These are phyloP conservation scores for Citrus hindsii DNA, from an alignment of 345 rosid genomes.

Conservation along the genomic window DNA sequence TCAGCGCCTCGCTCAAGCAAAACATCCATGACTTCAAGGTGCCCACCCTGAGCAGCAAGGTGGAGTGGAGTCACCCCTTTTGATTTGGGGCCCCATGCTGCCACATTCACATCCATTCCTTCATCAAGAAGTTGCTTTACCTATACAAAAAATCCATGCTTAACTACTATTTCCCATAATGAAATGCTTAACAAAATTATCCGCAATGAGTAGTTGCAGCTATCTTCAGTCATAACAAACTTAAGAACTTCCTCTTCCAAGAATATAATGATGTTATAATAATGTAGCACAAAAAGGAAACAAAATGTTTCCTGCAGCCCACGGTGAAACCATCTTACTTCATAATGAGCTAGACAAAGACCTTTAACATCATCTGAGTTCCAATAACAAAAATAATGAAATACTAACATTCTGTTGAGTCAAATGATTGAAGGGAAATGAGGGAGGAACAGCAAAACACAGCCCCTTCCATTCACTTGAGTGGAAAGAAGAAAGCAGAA, in stretches of 20 bases:
- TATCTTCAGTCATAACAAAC: background rate
- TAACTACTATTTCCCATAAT: background rate
- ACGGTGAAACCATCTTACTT: background rate
- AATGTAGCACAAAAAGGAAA: background rate
- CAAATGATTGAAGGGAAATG: background rate
- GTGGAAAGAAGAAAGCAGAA: background rate
- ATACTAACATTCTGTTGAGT: background rate
- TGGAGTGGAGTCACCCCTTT: conserved; percentile 89
- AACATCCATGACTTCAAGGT: conserved; percentile 84
- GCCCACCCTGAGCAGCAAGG: conserved; percentile 98
- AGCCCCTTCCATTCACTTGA: background rate
- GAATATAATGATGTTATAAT: background rate
- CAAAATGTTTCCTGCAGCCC: background rate
- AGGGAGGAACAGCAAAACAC: background rate
- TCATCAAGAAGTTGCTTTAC: conserved; percentile 73
- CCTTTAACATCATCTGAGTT: background rate
- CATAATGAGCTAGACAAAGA: background rate
- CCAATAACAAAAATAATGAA: background rate
- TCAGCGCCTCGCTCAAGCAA: conserved; percentile 91
- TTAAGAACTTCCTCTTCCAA: background rate
- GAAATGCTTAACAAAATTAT: background rate
- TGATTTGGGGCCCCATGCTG: conserved; percentile 89
- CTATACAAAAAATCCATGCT: conserved; percentile 24
- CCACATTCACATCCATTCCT: conserved; percentile 80
- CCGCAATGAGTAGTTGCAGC: background rate